Evolutionary conservation across 2,329 filamentous ascomycete species (phyloP), one percentile per base, ranked within the genome.

Genomic region (Madurella mycetomatis): DNA sequence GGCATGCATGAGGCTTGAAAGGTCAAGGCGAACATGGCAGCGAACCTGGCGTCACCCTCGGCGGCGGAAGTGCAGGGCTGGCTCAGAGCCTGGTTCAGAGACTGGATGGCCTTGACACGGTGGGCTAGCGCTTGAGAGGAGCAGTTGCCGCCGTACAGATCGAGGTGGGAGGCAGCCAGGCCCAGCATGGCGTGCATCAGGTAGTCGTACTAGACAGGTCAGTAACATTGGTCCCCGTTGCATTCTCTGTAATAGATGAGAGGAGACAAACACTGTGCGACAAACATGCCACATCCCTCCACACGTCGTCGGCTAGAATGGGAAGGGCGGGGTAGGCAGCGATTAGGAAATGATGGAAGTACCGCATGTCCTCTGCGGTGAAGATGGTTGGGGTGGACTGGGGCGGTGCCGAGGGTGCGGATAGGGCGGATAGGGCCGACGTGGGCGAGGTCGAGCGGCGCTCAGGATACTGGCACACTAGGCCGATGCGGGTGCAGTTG

Each of bases 261-360:
- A 41, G 7, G 18, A 11, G 2, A 56, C 62, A 17, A 55, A 73
- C 72, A 42, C 65, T 53, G 39, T 74, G 70, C 1, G 71, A 71
- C 30, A 74, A 65, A 13, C 67, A 62, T 1, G 71, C 71, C 1
- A 71, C 68, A 19, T 67, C 60, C 44, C 64, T 66, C 72, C 73
- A 75, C 0, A 74, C 61, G 5, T 56, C 53, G 18, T 67, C 67
- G 0, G 71, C 70, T 41, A 65, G 65, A 11, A 74, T 62, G 1
- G 73, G 73, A 0, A 74, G 49, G 2, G 72, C 64, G 7, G 72
- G 73, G 49, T 73, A 73, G 1, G 77, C 76, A 8, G 71, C 65
- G 5, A 75, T 66, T 9, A 81, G 58, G 58, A 80, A 81, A 58
- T 81, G 77, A 49, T 79, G 75, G 59, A 80, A 80, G 64, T 79